A percentile compares a stretch with the other conserved stretches of the same genome.
Evolutionary conservation across 148 eudicot species (phyloP).

Genomic region (Persicaria tinctoria): DNA sequence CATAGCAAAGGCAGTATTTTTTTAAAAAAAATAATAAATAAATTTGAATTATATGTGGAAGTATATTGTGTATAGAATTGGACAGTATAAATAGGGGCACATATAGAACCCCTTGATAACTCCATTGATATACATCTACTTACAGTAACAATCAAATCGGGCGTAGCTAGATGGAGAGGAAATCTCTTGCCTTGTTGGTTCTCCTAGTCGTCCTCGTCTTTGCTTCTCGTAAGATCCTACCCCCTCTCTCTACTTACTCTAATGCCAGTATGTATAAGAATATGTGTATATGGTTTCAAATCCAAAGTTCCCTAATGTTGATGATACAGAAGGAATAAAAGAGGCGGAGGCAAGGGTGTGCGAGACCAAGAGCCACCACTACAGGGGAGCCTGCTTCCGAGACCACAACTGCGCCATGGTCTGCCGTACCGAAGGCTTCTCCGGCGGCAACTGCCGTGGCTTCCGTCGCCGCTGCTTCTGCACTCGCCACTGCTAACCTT

Average conservation of each 20-base stretch:
- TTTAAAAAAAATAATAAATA: too few relatives aligned
- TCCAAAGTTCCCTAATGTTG: too few relatives aligned
- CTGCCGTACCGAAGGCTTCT: constrained; percentile 39
- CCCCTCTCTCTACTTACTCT: too few relatives aligned
- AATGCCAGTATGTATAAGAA: too few relatives aligned
- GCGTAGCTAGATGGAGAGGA: neutral
- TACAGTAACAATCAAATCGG: too few relatives aligned
- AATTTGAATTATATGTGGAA: too few relatives aligned
- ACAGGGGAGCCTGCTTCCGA: constrained; percentile 27
- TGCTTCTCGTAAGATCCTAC: constrained; percentile 4
- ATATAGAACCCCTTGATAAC: too few relatives aligned
- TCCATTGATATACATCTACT: too few relatives aligned
- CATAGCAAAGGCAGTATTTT: too few relatives aligned
- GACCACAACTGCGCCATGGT: constrained; percentile 34
- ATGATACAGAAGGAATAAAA: neutral
- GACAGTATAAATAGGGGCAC: too few relatives aligned
- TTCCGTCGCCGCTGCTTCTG: constrained; percentile 50
- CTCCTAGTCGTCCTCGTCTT: neutral
- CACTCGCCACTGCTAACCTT: constrained; percentile 20
- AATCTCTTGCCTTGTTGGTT: neutral
- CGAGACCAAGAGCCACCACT: constrained; percentile 37
- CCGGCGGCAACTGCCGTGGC: constrained; percentile 42
- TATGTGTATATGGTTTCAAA: too few relatives aligned
- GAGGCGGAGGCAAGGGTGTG: constrained; percentile 30
- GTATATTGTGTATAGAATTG: too few relatives aligned